These are phyloP conservation scores for Wallemia mellicola DNA, from an alignment of 1,284 basidiomycete genomes.

Conservation along the genomic window DNA sequence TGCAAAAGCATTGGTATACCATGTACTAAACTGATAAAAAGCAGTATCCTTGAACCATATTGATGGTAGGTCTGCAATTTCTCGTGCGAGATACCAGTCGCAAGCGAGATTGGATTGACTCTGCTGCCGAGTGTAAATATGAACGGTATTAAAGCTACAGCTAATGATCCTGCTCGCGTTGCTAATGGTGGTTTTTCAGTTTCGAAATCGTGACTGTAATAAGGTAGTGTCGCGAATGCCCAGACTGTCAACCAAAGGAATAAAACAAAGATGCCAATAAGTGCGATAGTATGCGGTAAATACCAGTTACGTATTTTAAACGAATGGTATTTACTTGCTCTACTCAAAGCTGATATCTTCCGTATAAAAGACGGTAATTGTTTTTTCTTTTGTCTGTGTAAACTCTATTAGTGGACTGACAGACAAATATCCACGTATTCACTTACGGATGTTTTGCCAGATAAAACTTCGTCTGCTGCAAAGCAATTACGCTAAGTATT, in stretches of 20 bases:
- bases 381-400: background rate
- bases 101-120: constrained; percentile 9
- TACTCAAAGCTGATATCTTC: background rate
- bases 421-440: no score
- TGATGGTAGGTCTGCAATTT: constrained; percentile 12
- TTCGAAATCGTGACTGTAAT: background rate
- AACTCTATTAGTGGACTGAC: no score
- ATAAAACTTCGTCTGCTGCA: background rate
- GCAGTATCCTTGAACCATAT: constrained; percentile 7
- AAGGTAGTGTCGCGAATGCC: background rate
- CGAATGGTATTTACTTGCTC: background rate
- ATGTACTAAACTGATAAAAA: background rate
- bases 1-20: background rate
- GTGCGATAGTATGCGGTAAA: background rate
- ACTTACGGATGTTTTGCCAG: background rate
- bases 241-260: background rate
- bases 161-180: background rate
- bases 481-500: background rate
- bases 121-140: background rate
- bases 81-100: constrained; percentile 11
- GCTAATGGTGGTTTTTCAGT: background rate
- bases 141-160: background rate
- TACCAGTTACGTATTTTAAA: background rate
- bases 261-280: background rate
- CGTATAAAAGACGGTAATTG: background rate